Evolutionary conservation across 164 flowering plant species (phyloP), one percentile per base, ranked within the genome.

Genomic region (Sedum album): DNA sequence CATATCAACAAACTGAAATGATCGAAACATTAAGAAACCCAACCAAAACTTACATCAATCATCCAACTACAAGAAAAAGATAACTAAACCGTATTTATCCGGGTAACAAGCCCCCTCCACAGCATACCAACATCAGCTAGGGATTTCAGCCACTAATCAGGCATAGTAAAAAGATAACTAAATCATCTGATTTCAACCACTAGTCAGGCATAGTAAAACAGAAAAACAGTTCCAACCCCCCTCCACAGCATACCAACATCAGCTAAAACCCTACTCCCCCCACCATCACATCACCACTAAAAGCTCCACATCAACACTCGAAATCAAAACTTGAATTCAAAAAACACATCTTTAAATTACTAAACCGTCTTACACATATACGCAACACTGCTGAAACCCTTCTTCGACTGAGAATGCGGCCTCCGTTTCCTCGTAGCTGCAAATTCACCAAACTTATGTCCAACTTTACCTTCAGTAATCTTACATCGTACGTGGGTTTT

Each of bases 391-490:
- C 20, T 57, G 62, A 28, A 57, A 57, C 20, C 28, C 62, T 57
- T 57, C 62, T 57, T 57, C 5, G 62, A 57, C 6, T 57, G 23
- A 15, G 62, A 26, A 57, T 57, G 62, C 23, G 70, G 70, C 61
- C 49, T 75, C 31, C 75, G 74, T 42, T 76, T 74, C 60, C 79
- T 70, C 17, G 83, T 82, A 4, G 66, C 42, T 66, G 85, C 85
- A 71, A 82, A 80, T 75, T 78, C 79, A 26, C 80, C 80, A 57
- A 80, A 80, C 62, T 82, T 78, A 71, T 82, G 85, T 51, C 83
- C 80, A 66, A 80, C 81, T 71, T 77, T 82, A 14, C 44, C 79
- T 74, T 82, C 81, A 62, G 79, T 82, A 75, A 82, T 80, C 78
- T 76, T 78, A 51, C 79, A 73, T 53, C 75, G 78, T 57, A 81